phyloP scores from a whole-genome alignment of 768 basidiomycete species.

The Suillus plorans region DNA sequence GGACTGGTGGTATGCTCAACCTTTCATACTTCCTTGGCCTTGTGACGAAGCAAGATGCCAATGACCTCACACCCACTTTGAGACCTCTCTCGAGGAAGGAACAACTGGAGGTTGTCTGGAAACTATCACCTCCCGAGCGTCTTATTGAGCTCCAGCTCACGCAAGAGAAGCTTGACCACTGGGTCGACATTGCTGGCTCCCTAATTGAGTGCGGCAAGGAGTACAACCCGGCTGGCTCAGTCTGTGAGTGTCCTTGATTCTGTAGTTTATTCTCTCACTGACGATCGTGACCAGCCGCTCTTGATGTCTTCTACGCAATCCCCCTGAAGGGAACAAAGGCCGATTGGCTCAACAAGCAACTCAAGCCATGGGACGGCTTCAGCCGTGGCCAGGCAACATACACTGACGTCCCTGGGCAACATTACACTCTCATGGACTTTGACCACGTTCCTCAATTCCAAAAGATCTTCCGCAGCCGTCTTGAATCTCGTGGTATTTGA shows the following conservation, averaged over 20 bases:
- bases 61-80: slow-evolving; percentile 16
- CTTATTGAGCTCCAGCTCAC: slow-evolving; percentile 23
- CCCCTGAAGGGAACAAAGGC: slow-evolving; percentile 14
- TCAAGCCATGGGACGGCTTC: slow-evolving; percentile 18
- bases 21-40: slow-evolving; percentile 40
- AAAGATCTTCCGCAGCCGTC: slow-evolving; percentile 18
- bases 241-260: slow-evolving; percentile 14
- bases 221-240: slow-evolving; percentile 18
- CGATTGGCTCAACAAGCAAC: slow-evolving; percentile 17
- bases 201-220: slow-evolving; percentile 21
- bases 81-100: slow-evolving; percentile 19
- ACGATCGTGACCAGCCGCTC: neutral
- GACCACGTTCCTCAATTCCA: slow-evolving; percentile 15
- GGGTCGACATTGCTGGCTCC: slow-evolving; percentile 22
- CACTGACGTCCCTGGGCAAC: slow-evolving; percentile 16
- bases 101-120: slow-evolving; percentile 20
- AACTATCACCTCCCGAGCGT: slow-evolving; percentile 18
- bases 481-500: slow-evolving; percentile 23
- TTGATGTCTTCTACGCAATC: slow-evolving; percentile 14
- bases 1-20: slow-evolving; percentile 39
- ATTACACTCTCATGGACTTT: slow-evolving; percentile 19
- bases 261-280: neutral
- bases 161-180: slow-evolving; percentile 21
- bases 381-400: slow-evolving; percentile 13
- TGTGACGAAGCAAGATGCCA: slow-evolving; percentile 18